Evolutionary conservation across 306 rosid genomes (phyloP), one percentile per base, ranked within the genome.

Genomic region (Trifolium pratense): DNA sequence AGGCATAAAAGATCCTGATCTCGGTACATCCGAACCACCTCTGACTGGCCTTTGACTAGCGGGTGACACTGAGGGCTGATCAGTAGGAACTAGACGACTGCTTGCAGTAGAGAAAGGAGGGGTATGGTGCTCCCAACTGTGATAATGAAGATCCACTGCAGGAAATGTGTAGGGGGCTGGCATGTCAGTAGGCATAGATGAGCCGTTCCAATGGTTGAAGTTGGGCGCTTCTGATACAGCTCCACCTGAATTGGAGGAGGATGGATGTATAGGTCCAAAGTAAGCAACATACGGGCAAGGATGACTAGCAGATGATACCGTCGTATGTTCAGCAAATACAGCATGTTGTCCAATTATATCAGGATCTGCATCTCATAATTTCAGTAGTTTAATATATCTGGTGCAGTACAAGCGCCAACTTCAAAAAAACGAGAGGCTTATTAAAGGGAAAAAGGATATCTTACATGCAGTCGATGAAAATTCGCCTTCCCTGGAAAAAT

Each of bases 211-310:
- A 53, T 82, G 91, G 67, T 82, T 87, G 84, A 88, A 87, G 80
- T 66, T 89, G 31, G 97, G 79, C 32, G 89, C 83, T 46, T 95
- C 99, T 20, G 99, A 82, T 77, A 88, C 89, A 75, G 79, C 73
- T 82, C 97, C 94, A 60, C 84, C 79, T 1, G 96, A 90, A 78
- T 89, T 92, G 36, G 99, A 92, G 36, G 97, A 88, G 26, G 99
- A 87, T 29, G 99, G 97, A 69, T 87, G 99, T 31, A 95, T 71
- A 12, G 97, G 97, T 66, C 97, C 99, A 61, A 95, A 71, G 75
- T 95, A 95, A 23, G 99, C 89, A 56, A 95, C 75, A 79, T 92
- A 95, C 2, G 99, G 99, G 74, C 99, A 95, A 46, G 97, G 92
- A 77, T 91, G 97, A 48, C 84, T 74, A 21, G 91, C 97, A 46